These are phyloP conservation scores for Chlamydomonas sp. DNA, from an alignment of 139 green algal species.

Conservation along the genomic window DNA sequence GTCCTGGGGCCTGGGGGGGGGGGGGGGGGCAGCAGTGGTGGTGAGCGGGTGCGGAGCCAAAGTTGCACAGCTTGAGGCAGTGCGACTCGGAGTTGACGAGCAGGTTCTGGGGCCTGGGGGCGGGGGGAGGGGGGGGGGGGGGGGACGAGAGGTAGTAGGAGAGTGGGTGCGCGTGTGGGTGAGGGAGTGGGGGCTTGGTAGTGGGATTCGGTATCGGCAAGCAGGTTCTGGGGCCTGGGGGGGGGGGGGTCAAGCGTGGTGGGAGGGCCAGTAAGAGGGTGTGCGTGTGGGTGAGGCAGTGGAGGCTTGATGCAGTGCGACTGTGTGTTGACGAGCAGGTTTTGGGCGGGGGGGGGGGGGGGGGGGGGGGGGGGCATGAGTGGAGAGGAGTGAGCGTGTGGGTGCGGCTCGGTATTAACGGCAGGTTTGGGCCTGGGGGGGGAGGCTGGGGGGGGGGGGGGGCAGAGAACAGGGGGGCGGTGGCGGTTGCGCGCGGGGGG, in stretches of 20 bases:
- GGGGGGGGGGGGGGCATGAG: neutral
- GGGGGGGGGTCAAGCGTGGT: neutral
- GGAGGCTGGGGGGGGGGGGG: neutral
- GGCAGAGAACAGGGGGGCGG: neutral
- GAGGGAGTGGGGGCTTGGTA: neutral
- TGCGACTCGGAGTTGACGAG: slow-evolving; percentile 52
- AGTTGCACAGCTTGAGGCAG: slow-evolving; percentile 97
- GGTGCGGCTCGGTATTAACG: too few relatives aligned
- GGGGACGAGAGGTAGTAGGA: neutral
- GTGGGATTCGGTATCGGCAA: neutral
- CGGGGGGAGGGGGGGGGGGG: neutral
- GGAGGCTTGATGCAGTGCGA: neutral
- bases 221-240: neutral
- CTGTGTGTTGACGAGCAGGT: neutral
- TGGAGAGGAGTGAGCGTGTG: too few relatives aligned
- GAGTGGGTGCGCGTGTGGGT: slow-evolving; percentile 6
- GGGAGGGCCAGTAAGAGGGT: neutral
- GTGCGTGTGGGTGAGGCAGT: neutral
- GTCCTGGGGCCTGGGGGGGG: too few relatives aligned
- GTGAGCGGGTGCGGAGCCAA: slow-evolving; percentile 89
- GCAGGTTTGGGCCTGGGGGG: too few relatives aligned
- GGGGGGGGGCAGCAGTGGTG: too few relatives aligned
- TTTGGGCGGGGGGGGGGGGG: neutral
- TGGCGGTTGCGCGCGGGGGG: neutral
- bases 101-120: neutral